Percentiles rank a stretch among this genome's conserved stretches.
Evolutionary conservation across 208 protist genomes (phyloP).

Genomic region (Crithidia bombi): DNA sequence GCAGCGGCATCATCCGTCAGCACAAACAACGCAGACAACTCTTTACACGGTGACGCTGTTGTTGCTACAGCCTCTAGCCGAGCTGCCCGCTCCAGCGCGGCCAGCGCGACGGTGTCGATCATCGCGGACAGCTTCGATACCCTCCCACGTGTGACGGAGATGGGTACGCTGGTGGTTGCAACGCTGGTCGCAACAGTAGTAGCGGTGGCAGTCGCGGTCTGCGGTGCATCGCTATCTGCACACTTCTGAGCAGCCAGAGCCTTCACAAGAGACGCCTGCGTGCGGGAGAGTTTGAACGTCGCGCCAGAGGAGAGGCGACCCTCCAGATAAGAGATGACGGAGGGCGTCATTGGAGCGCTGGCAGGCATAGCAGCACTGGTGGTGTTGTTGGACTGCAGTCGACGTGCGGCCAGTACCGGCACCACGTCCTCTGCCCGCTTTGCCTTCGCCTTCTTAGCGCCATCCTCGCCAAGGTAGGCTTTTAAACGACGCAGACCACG

Average conservation of each 20-base stretch:
- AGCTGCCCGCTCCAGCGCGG: constrained; percentile 42
- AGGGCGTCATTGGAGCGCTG: not conserved
- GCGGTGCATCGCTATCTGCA: not conserved
- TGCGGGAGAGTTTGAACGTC: constrained; percentile 21
- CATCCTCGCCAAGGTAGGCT: constrained; percentile 46
- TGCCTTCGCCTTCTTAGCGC: constrained; percentile 25
- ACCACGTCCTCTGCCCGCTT: constrained; percentile 65
- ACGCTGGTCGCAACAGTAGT: not conserved
- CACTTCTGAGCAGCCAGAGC: constrained; percentile 15
- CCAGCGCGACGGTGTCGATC: constrained; percentile 30
- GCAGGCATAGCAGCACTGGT: not conserved
- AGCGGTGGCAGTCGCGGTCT: too few relatives aligned
- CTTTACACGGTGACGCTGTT: not conserved
- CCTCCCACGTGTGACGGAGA: constrained; percentile 43
- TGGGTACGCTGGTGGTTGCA: not conserved
- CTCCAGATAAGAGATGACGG: constrained; percentile 31
- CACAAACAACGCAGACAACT: constrained; percentile 41
- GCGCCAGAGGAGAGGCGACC: constrained; percentile 11
- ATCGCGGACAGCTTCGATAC: constrained; percentile 19
- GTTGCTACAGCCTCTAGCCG: not conserved
- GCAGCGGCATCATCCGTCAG: constrained; percentile 43
- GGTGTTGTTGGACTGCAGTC: not conserved
- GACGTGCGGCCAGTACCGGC: constrained; percentile 46
- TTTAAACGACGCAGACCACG: constrained; percentile 55
- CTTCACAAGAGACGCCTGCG: constrained; percentile 27